phyloP scores from a whole-genome alignment of 345 rosid genomes.

The Zanthoxylum bungeanum region DNA sequence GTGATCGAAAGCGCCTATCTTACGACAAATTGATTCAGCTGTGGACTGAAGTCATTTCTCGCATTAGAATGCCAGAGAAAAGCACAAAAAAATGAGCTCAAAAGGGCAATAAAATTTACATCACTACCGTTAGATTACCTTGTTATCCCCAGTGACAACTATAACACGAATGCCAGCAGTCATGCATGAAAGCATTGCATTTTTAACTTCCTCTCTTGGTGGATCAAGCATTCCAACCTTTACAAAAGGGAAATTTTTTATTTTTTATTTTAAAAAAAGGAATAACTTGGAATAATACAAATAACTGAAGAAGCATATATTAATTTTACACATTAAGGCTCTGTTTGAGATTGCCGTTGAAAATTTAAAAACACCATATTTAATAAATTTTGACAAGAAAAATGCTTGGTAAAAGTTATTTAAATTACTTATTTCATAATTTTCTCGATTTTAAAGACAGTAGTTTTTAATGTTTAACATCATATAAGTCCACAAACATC shows the following conservation, averaged over 20 bases:
- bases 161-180: conserved; percentile 99
- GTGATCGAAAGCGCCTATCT: conserved; percentile 96
- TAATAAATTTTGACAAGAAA: too few species aligned
- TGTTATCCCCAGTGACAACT: conserved; percentile 98
- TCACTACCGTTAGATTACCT: conserved; percentile 46
- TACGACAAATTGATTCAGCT: conserved; percentile 91
- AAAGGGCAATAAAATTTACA: conserved; percentile 7
- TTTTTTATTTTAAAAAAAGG: too few species aligned
- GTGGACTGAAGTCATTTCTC: conserved; percentile 64
- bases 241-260: not conserved
- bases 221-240: conserved; percentile 99
- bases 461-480: too few species aligned
- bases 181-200: conserved; percentile 95
- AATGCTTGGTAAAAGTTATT: not conserved
- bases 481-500: too few species aligned
- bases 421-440: too few species aligned
- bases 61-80: conserved; percentile 24
- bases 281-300: not conserved
- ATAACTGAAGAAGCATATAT: not conserved
- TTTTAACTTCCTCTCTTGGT: conserved; percentile 94
- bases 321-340: not conserved
- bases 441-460: not conserved
- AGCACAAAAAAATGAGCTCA: not conserved
- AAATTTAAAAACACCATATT: not conserved
- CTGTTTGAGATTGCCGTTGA: not conserved